A percentile compares a stretch with the other conserved stretches of the same genome.
phyloP scores from a whole-genome alignment of 169 alveolate species.

The Babesia microti region DNA sequence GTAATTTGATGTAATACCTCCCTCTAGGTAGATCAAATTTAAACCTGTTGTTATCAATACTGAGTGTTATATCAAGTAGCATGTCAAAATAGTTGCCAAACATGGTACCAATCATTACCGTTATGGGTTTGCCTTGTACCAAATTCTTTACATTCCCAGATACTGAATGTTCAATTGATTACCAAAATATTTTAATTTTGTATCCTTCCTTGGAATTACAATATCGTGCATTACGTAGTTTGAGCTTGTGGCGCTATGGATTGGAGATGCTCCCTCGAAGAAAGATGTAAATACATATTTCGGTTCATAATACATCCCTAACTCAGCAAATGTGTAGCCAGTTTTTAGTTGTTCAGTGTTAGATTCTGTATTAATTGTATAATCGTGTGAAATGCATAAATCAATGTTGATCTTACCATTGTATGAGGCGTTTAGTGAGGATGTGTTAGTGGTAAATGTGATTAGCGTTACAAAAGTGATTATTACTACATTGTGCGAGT shows the following conservation, averaged over 20 bases:
- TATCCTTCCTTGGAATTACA: constrained; percentile 8
- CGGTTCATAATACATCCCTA: constrained; percentile 34
- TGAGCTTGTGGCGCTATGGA: constrained; percentile 24
- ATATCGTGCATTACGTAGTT: constrained; percentile 18
- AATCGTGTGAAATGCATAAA: too few species aligned
- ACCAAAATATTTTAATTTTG: constrained; percentile 6
- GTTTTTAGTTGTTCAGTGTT: not conserved
- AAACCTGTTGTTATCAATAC: constrained; percentile 21
- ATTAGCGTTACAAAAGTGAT: too few species aligned
- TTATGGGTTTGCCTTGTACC: constrained; percentile 40
- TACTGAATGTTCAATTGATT: constrained; percentile 3
- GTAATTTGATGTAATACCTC: constrained; percentile 44
- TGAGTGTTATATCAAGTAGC: constrained; percentile 24
- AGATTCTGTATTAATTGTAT: too few species aligned
- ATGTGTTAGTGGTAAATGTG: too few species aligned
- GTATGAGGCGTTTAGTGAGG: too few species aligned
- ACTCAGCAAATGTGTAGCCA: constrained; percentile 17
- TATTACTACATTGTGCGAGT: too few species aligned
- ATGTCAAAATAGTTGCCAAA: constrained; percentile 51
- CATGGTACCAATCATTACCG: constrained; percentile 57
- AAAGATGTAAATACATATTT: constrained; percentile 7
- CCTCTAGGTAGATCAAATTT: constrained; percentile 45
- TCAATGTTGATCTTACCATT: too few species aligned
- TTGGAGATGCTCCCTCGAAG: too few species aligned
- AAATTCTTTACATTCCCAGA: constrained; percentile 50